A percentile compares a stretch with the other conserved stretches of the same genome.
These are phyloP conservation scores for Haematococcus sp. DNA, from an alignment of 139 green algal genomes.

Conservation along the genomic window DNA sequence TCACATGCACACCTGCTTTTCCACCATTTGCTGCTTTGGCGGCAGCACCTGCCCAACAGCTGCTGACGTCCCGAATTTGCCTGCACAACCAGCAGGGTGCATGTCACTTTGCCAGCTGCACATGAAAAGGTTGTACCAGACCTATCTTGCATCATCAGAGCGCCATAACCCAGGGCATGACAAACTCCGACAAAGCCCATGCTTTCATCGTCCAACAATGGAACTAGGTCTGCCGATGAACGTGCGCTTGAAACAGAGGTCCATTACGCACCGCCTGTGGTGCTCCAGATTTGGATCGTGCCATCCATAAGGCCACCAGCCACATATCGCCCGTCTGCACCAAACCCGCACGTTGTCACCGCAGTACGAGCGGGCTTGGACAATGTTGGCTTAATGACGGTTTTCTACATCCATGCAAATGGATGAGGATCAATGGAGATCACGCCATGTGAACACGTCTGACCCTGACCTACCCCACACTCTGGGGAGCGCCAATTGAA, in stretches of 20 bases:
- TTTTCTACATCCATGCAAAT: constrained; percentile 87
- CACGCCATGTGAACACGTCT: too few species aligned
- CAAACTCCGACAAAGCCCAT: too few species aligned
- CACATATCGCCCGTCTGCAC: constrained; percentile 67
- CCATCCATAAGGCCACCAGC: constrained; percentile 85
- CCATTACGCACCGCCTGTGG: not conserved
- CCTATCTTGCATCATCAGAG: too few species aligned
- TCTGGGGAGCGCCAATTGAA: too few species aligned
- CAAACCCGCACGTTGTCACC: constrained; percentile 79
- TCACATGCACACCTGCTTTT: constrained; percentile 53
- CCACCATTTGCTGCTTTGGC: constrained; percentile 68
- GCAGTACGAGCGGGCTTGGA: constrained; percentile 57
- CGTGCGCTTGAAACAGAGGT: not conserved
- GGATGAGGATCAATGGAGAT: too few species aligned
- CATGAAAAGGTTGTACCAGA: too few species aligned
- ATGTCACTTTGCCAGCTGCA: too few species aligned
- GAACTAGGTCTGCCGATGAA: too few species aligned
- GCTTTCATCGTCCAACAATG: too few species aligned
- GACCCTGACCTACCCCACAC: too few species aligned
- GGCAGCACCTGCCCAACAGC: constrained; percentile 63
- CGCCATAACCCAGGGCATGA: too few species aligned
- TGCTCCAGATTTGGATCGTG: constrained; percentile 82
- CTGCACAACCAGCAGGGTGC: constrained; percentile 26
- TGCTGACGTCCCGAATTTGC: constrained; percentile 79
- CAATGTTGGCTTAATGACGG: constrained; percentile 85